Base-by-base conservation (phyloP, 176 grass and related monocot genomes). In the Zoysia pacifica region DNA sequence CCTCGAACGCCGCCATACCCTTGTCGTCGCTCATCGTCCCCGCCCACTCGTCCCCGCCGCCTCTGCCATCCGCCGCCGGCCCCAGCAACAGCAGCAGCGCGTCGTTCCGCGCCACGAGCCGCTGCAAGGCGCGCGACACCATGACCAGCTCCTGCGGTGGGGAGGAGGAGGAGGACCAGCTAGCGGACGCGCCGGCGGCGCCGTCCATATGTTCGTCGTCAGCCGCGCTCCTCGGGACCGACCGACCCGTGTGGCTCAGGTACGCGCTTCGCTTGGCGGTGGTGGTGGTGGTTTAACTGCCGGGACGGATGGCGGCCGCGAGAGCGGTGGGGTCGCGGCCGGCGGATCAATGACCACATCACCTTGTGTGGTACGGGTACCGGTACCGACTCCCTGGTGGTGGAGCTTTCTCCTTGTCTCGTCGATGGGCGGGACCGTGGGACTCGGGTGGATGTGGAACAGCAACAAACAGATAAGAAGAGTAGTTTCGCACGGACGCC, bases 81-180 rank as follows among this genome's bases (percentile, higher is more conserved):
- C 19, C 19, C 8, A 28, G 2, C 58, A 4, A 0, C 58, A 61
- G 9, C 10, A 2, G 43, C 63, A 89, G 53, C 44, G 38, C 83
- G 67, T 98, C 90, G 77, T 98, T 98, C 70, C 92, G 85, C 54
- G 84, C 86, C 66, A 98, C 92, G 2, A 94, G 88, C n/a, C 90
- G 67, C 81, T 98, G 84, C 67, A 94, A 70, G 65, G 83, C 84
- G 54, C 72, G 82, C 39, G 76, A 66, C 79, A 98, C 39, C 81
- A 89, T 85, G 60, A 42, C 12, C 47, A 98, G 75, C 62, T 91
- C 95, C 2, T 16, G 54, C 6, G 85, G 87, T 9, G 79, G 16
- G 18, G 72, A 13, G 55, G 65, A n/a, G 14, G 37, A 28, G 20
- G 10, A 20, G 6, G 45, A 9, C 37, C 72, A 14, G 60, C 28